phyloP scores from a whole-genome alignment of 192 early-diverging fungal species.

The Glomus cerebriforme region DNA sequence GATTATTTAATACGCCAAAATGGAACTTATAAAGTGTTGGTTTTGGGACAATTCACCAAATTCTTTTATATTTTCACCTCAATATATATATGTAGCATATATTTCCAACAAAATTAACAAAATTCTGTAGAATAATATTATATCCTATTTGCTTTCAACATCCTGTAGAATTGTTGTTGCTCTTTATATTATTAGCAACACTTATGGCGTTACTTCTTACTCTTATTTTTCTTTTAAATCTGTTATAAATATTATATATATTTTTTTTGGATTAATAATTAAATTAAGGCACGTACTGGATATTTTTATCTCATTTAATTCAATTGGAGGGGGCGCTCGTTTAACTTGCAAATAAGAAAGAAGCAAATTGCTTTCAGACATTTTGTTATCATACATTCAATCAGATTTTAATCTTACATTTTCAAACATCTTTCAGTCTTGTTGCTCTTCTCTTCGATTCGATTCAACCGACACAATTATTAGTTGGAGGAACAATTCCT shows the following conservation, averaged over 20 bases:
- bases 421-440: not conserved
- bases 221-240: not conserved
- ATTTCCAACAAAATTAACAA: not conserved
- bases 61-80: not conserved
- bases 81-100: not conserved
- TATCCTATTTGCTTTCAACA: not conserved
- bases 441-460: not conserved
- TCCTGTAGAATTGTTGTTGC: not conserved
- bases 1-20: not conserved
- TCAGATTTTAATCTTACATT: not conserved
- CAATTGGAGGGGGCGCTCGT: not conserved
- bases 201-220: not conserved
- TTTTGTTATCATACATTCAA: not conserved
- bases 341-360: not conserved
- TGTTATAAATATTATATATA: not conserved
- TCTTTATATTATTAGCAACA: not conserved
- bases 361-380: not conserved
- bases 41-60: not conserved
- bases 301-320: not conserved
- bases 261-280: not conserved
- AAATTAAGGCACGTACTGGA: not conserved
- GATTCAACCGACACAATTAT: not conserved
- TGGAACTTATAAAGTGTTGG: not conserved
- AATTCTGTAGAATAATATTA: too few relatives aligned
- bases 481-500: conserved; percentile 9